Evolutionary conservation across 345 rosid species (phyloP), one percentile per base, ranked within the genome.

Genomic region (Salix purpurea): DNA sequence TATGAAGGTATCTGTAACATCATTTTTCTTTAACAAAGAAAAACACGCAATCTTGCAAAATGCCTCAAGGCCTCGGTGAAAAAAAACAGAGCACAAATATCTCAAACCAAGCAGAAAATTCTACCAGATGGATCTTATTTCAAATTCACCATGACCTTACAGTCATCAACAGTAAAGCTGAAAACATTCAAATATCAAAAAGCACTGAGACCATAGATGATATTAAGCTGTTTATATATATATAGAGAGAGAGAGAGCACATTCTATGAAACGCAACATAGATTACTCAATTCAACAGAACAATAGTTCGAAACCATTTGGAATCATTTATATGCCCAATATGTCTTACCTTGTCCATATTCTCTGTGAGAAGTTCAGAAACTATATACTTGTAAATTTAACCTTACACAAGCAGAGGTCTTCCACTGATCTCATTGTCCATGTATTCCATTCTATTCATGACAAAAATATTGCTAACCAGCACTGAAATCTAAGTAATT

Each of bases 1-100:
- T 48, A 58, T 69, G 15, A 66, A 71, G 44, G 46, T 39, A 26
- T 82, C 50, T 69, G 77, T n/a, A 79, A 64, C 5, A 70, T 19
- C 65, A 66, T n/a, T 58, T 23, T 13, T 70, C 26, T 54, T 40
- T 11, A 21, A 67, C 48, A 28, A 21, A 36, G 26, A 19, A 7
- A 39, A 28, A 64, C n/a, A 67, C 14, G 67, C 11, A 26, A 5
- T 16, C 68, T 36, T 28, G 48, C 36, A 23, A 48, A 23, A 65
- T n/a, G 48, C 54, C 23, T 18, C 46, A 15, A 13, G 11, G 19
- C 16, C 26, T 58, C 0, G 26, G 24, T 58, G 64, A 58, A 58
- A 46, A 54, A 21, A 19, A 54, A 58, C 28, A 58, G 11, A 58
- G 13, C 28, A 58, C 0, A 58, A n/a, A 58, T 9, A 58, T 58